phyloP scores from a whole-genome alignment of 2,329 filamentous ascomycete genomes.

The Penicillium olsonii region DNA sequence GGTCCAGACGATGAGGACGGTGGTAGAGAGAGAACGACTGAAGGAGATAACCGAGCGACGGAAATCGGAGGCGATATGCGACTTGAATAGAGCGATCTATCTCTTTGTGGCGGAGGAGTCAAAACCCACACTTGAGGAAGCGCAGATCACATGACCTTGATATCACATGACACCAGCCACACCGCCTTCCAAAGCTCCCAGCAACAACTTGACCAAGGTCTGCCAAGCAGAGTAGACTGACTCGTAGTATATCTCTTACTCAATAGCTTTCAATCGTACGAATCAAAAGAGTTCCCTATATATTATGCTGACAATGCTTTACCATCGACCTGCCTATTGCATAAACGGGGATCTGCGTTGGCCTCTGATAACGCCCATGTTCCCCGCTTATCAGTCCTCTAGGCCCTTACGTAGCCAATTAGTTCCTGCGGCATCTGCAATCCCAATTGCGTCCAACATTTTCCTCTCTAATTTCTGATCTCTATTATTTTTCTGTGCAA shows the following conservation, averaged over 20 bases:
- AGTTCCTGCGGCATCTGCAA: background rate
- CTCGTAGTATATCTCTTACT: background rate
- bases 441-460: conserved; percentile 1
- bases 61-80: conserved; percentile 11
- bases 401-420: conserved; percentile 24
- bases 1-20: conserved; percentile 14
- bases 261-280: background rate
- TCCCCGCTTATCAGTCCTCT: conserved; percentile 22
- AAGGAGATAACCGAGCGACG: conserved; percentile 11
- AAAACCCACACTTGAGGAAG: conserved; percentile 38
- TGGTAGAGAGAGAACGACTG: conserved; percentile 9
- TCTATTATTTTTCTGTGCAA: conserved; percentile 5
- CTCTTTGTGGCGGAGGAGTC: conserved; percentile 40
- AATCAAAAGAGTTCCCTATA: background rate
- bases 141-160: conserved; percentile 15
- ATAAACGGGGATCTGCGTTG: conserved; percentile 1
- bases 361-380: conserved; percentile 4
- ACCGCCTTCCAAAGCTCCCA: conserved; percentile 10
- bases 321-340: background rate
- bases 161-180: conserved; percentile 8
- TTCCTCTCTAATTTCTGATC: conserved; percentile 5
- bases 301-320: background rate
- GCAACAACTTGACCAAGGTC: background rate
- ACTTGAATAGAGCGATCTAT: conserved; percentile 31
- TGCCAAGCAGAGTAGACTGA: background rate